phyloP scores from a whole-genome alignment of 1,284 basidiomycete genomes.

The Paramarasmius palmivorus region DNA sequence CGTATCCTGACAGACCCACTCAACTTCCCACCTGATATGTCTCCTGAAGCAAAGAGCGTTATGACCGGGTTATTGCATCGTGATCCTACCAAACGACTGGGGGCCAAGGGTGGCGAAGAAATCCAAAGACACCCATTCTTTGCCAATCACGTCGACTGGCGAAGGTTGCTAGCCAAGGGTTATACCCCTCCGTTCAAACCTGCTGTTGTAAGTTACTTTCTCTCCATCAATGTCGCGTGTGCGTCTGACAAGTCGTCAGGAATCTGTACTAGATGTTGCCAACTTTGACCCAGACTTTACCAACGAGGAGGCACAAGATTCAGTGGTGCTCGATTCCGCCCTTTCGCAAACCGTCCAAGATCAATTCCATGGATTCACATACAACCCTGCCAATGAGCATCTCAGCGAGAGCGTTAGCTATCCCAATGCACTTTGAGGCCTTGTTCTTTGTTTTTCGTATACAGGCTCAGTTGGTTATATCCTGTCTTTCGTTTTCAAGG shows the following conservation, averaged over 20 bases:
- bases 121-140: slow-evolving; percentile 98
- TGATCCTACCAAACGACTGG: slow-evolving; percentile 84
- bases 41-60: slow-evolving; percentile 85
- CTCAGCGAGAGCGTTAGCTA: slow-evolving; percentile 78
- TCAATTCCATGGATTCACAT: slow-evolving; percentile 89
- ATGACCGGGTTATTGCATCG: slow-evolving; percentile 89
- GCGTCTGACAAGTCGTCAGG: slow-evolving; percentile 37
- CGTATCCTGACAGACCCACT: slow-evolving; percentile 95
- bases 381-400: slow-evolving; percentile 80
- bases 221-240: not conserved
- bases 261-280: slow-evolving; percentile 80
- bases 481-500: too few relatives aligned
- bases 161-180: slow-evolving; percentile 87
- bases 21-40: slow-evolving; percentile 90
- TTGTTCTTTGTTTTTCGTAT: too few relatives aligned
- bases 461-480: too few relatives aligned
- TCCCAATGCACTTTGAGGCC: slow-evolving; percentile 35
- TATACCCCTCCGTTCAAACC: slow-evolving; percentile 99
- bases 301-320: slow-evolving; percentile 89
- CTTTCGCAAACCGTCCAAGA: slow-evolving; percentile 94
- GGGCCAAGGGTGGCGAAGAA: slow-evolving; percentile 92
- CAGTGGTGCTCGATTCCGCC: slow-evolving; percentile 90
- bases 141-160: slow-evolving; percentile 90
- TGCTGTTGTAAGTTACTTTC: slow-evolving; percentile 69
- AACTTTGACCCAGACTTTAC: slow-evolving; percentile 97